phyloP scores from a whole-genome alignment of 2,329 filamentous ascomycete species.

The Dothideomycetes sp. region DNA sequence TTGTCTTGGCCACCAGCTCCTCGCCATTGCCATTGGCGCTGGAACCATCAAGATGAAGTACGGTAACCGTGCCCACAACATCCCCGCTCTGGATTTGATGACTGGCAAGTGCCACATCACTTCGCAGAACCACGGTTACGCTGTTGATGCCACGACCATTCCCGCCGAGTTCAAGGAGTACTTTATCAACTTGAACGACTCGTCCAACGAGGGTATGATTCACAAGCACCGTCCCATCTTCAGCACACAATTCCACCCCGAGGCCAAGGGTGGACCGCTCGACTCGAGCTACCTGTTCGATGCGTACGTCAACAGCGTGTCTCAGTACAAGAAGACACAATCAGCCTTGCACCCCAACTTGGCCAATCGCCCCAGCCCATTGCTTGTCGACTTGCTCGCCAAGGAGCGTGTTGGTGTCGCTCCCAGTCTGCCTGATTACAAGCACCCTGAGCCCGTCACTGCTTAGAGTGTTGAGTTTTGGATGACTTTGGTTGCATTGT shows the following conservation, averaged over 20 bases:
- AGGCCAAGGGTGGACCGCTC: constrained; percentile 93
- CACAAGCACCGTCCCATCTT: constrained; percentile 95
- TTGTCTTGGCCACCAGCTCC: constrained; percentile 91
- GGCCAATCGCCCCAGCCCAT: constrained; percentile 77
- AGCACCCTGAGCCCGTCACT: constrained; percentile 12
- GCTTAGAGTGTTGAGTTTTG: too few species aligned
- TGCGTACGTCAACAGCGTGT: constrained; percentile 84
- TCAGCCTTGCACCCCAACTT: constrained; percentile 59
- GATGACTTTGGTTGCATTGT: too few species aligned
- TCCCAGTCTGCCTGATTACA: constrained; percentile 26
- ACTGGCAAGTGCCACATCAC: constrained; percentile 98
- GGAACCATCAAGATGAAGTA: constrained; percentile 97
- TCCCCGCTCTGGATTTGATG: constrained; percentile 85
- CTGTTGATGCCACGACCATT: constrained; percentile 76
- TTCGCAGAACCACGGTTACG: constrained; percentile 96
- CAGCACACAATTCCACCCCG: constrained; percentile 96
- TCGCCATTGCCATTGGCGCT: constrained; percentile 81
- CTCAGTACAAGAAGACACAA: constrained; percentile 79
- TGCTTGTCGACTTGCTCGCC: constrained; percentile 81
- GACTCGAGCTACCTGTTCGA: constrained; percentile 96
- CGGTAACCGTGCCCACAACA: constrained; percentile 98
- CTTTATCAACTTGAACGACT: constrained; percentile 97
- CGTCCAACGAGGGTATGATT: constrained; percentile 94
- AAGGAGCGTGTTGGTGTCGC: constrained; percentile 89
- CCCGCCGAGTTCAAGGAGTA: constrained; percentile 89